Conservation (phyloP, 371 early-diverging fungal species). For the Circinella minor region DNA sequence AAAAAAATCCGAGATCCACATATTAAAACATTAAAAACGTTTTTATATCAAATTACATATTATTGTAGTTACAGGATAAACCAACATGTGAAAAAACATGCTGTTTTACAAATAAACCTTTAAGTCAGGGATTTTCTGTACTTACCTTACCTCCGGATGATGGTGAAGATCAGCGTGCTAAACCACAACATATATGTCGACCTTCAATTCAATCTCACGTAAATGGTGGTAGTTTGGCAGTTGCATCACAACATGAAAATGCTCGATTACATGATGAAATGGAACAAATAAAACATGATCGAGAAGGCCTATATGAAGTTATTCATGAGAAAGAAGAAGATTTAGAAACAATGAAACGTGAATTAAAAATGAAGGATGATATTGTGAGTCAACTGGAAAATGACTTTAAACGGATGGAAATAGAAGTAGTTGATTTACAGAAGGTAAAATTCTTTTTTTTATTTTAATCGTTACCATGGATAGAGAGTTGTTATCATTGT, state of each 20-base stretch:
- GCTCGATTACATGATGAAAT: slow-evolving; percentile 33
- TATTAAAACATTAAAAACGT: not conserved
- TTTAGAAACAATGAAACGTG: slow-evolving; percentile 40
- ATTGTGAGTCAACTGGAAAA: slow-evolving; percentile 50
- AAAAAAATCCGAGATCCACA: not conserved
- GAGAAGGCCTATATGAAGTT: slow-evolving; percentile 32
- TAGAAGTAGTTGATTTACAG: slow-evolving; percentile 46
- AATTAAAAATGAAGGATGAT: slow-evolving; percentile 48
- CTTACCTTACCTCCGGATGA: slow-evolving; percentile 35
- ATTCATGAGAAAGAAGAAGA: slow-evolving; percentile 48
- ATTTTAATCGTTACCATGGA: too few relatives aligned
- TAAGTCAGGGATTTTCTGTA: slow-evolving; percentile 27
- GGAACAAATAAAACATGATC: slow-evolving; percentile 28
- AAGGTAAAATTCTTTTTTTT: slow-evolving; percentile 28
- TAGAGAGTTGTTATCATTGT: too few relatives aligned
- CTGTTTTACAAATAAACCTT: slow-evolving; percentile 42
- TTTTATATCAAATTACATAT: too few relatives aligned
- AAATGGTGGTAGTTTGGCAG: slow-evolving; percentile 26
- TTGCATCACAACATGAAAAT: slow-evolving; percentile 35
- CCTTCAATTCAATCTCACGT: slow-evolving; percentile 43
- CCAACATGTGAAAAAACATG: slow-evolving; percentile 43
- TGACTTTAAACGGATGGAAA: slow-evolving; percentile 50
- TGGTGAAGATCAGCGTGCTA: slow-evolving; percentile 28
- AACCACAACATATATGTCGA: slow-evolving; percentile 45
- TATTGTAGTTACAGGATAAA: slow-evolving; percentile 36